These are phyloP conservation scores for Byssothecium circinans DNA, from an alignment of 2,329 filamentous ascomycete genomes.

Conservation along the genomic window DNA sequence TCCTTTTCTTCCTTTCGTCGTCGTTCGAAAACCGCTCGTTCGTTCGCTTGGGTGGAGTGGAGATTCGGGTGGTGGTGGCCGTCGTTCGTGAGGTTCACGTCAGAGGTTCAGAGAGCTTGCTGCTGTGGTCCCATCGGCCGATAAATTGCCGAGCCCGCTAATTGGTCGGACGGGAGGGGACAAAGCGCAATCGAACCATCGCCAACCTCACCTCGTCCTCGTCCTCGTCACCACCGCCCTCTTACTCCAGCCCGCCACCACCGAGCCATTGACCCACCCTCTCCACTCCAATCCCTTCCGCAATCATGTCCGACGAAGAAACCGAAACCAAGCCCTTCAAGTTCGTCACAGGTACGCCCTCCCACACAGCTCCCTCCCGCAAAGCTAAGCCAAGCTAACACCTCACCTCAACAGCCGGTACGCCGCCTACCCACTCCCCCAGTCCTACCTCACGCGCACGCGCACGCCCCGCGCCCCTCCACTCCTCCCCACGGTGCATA, in stretches of 20 bases:
- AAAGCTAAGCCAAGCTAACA: constrained; percentile 8
- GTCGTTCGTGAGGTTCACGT: constrained; percentile 18
- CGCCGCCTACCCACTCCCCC: constrained; percentile 21
- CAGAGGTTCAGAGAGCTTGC: constrained; percentile 18
- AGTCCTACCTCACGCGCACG: constrained; percentile 8
- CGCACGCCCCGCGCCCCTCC: neutral
- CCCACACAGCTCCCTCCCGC: constrained; percentile 11
- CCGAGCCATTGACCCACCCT: constrained; percentile 29
- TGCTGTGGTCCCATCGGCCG: constrained; percentile 12
- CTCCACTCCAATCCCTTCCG: constrained; percentile 38
- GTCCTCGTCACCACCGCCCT: constrained; percentile 26
- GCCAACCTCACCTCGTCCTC: constrained; percentile 29
- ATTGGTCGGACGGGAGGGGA: constrained; percentile 32
- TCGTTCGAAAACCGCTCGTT: constrained; percentile 18
- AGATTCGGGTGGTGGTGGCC: constrained; percentile 26
- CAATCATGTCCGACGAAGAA: constrained; percentile 88
- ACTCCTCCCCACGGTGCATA: neutral
- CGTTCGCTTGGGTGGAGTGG: constrained; percentile 28
- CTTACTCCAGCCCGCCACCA: constrained; percentile 27
- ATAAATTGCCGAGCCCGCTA: constrained; percentile 36
- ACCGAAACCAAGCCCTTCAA: constrained; percentile 99
- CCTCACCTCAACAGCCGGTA: constrained; percentile 50
- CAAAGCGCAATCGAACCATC: constrained; percentile 41
- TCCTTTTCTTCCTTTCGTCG: neutral
- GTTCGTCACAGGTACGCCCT: constrained; percentile 91